A percentile compares a stretch with the other conserved stretches of the same genome.
These are phyloP conservation scores for Prunus padus DNA, from an alignment of 306 rosid genomes.

Conservation along the genomic window DNA sequence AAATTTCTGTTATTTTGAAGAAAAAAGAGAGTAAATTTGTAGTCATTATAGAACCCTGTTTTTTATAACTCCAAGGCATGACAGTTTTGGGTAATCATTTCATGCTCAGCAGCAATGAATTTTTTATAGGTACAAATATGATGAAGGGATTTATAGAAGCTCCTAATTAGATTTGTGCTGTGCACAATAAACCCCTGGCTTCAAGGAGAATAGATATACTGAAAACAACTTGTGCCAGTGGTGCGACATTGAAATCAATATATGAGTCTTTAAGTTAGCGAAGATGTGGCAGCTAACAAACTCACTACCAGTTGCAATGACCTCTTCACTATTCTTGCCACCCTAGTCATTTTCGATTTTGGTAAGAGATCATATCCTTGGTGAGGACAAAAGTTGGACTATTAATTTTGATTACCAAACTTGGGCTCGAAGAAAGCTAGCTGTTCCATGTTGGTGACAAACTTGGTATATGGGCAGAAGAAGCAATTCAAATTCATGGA, in stretches of 20 bases:
- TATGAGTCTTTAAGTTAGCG: background rate
- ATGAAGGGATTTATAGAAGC: too few relatives aligned
- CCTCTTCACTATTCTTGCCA: constrained; percentile 19
- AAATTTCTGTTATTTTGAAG: background rate
- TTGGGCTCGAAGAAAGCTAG: constrained; percentile 29
- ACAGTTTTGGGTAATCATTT: background rate
- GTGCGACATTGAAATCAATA: background rate
- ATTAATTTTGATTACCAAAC: constrained; percentile 22
- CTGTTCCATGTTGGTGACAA: constrained; percentile 35
- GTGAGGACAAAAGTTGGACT: constrained; percentile 35
- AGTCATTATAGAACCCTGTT: background rate
- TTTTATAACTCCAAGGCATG: background rate
- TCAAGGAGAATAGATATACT: background rate
- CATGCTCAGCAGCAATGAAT: background rate
- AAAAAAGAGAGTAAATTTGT: background rate
- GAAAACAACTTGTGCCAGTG: background rate
- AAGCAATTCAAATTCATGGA: background rate
- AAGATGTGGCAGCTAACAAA: background rate
- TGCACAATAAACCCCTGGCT: background rate
- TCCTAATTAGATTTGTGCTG: background rate
- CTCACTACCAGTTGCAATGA: constrained; percentile 14
- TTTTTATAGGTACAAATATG: background rate
- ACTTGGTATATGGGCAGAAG: constrained; percentile 24
- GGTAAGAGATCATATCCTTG: constrained; percentile 26
- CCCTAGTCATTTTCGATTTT: constrained; percentile 17